Base-by-base conservation (phyloP, 1,284 basidiomycete species). In the Bondarzewia mesenterica region DNA sequence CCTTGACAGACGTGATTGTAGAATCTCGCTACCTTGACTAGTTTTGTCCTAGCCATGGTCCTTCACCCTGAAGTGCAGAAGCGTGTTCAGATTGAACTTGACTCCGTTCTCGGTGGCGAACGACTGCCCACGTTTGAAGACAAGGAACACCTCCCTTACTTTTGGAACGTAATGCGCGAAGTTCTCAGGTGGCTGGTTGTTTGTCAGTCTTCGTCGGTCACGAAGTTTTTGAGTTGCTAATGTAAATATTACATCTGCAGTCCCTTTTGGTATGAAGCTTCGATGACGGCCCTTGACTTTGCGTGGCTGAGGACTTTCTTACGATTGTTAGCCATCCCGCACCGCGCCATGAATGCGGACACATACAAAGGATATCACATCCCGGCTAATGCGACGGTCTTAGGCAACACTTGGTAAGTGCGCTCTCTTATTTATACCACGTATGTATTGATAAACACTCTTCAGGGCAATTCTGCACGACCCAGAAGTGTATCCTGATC, bases 121-220 rank as follows among this genome's bases (percentile, higher is more conserved):
- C 59, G 70, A 18, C 56, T 76, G 4, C 75, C 76, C 0, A 58
- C 58, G 5, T 69, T 74, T 23, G 58, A 57, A 10, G 76, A 77
- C 48, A 55, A 66, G 38, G 36, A 59, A 2, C 53, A 50, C 1
- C 56, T 77, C 22, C 69, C 70, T 7, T 76, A 72, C 46, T 46
- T 71, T 5, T 59, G 62, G 3, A 67, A 66, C 2, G 41, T 72
- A n/a, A 53, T 76, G 23, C 67, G 69, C 27, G 74, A 76, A 57
- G 56, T 64, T 1, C 45, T 67, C 23, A 53, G 65, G 5, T 65
- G 63, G 45, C 15, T 44, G 44, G 26, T 38, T 26, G 37, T 29
- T 40, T 32, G 48, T 44, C 27, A 20, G 32, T 35, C 25, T 35
- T 41, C 25, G 25, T 14, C 22, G 16, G 7, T 35, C 18, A 25